These are phyloP conservation scores for Urochloa ruziziensis DNA, from an alignment of 176 grass and related monocot species.

Conservation along the genomic window DNA sequence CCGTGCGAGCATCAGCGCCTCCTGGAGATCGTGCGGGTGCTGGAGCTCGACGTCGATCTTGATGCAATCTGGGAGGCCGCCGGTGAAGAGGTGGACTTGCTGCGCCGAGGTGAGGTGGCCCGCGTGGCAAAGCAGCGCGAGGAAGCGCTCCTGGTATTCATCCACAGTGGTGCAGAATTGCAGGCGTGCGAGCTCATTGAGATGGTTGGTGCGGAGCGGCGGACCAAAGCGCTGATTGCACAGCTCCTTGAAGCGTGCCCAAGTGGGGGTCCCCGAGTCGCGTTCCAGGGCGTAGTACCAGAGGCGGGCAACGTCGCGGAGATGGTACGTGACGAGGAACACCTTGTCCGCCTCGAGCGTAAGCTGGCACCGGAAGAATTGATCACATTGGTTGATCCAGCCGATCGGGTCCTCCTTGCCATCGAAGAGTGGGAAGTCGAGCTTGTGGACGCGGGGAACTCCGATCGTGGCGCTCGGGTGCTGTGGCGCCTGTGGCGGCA, in stretches of 20 bases:
- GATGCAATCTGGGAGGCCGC: not conserved
- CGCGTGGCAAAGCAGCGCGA: not conserved
- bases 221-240: not conserved
- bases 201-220: not conserved
- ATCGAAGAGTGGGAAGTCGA: not conserved
- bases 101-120: fast-evolving
- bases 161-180: not conserved
- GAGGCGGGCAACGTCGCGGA: not conserved
- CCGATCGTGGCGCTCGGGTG: no score
- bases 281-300: not conserved
- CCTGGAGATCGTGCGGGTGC: fast-evolving
- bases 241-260: not conserved
- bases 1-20: fast-evolving
- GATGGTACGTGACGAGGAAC: not conserved
- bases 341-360: not conserved
- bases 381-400: not conserved
- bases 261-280: not conserved
- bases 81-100: not conserved
- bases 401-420: not conserved
- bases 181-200: not conserved
- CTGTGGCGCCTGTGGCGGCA: no score
- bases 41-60: not conserved
- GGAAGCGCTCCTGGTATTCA: not conserved
- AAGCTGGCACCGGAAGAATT: not conserved
- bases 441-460: not conserved